Evolutionary conservation across 2,329 filamentous ascomycete species (phyloP), one percentile per base, ranked within the genome.

Genomic region (Dendrostoma leiphaemia): DNA sequence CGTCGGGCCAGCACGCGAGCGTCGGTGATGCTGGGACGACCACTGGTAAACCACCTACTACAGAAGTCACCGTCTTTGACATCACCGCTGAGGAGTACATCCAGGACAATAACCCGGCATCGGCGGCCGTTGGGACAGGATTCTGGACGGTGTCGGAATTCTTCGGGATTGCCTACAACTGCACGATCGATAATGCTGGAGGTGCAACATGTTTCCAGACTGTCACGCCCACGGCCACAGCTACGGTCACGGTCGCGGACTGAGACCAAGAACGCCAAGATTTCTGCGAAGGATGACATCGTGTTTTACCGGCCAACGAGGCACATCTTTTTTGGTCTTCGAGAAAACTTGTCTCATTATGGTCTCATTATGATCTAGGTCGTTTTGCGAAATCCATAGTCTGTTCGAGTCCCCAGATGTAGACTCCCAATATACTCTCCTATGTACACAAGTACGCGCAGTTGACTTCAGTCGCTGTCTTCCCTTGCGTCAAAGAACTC

Each of bases 181-280:
- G 44, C 19, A 46, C 44, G 13, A 6, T 46, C 28, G 23, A n/a
- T 13, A 21, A n/a, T 3, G 10, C 6, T 9, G 19, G 21, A 6
- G 44, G 28, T 9, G n/a, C n/a, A n/a, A 31, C 28, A 23, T 46
- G 44, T 32, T 46, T 46, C 44, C 44, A 46, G 15, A 50, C 52
- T 1, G 43, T 54, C 7, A 31, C 29, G 46, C 9, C 41, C 23
- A 38, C 37, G 29, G 28, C 34, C 8, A 26, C 48, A 6, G 26
- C 29, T 5, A 46, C 34, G 2, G 29, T 29, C 12, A 31, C 17
- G 15, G 19, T 38, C 5, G 26, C 37, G 28, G 21, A 10, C 12
- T 32, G n/a, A 15, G 21, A 21, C 2, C n/a, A 12, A 21, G 19
- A 23, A 26, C 3, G 29, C 6, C 28, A 44, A 12, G 13, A 15